Evolutionary conservation across 768 basidiomycete genomes (phyloP), one percentile per base, ranked within the genome.

Genomic region (Tylopilus felleus): DNA sequence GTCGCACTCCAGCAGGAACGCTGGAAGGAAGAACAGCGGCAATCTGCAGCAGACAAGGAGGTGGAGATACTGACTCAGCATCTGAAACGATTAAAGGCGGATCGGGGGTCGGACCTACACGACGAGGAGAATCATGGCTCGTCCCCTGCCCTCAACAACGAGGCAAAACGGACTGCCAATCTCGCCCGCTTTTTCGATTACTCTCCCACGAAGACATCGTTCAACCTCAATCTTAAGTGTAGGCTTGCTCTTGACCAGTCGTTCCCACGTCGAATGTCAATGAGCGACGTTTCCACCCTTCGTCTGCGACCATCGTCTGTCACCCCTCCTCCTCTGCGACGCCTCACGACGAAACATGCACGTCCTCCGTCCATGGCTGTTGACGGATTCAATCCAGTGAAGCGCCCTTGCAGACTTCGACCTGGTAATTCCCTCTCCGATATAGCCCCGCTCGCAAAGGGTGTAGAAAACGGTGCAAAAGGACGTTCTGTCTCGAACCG

Each of bases 1-100:
- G 65, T 68, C 52, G 55, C 72, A 9, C 65, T 79, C 38, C 75
- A 80, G 54, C 73, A 72, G 1, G 73, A 80, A 46, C 74, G 78
- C 28, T 82, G 80, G 80, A 69, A 75, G 66, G 76, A 78, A 55
- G 81, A 83, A 58, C 74, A 73, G 56, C 69, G 75, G 52, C 73
- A 74, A 50, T 49, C 57, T 28, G 71, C 66, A 21, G 70, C 72
- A 19, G 68, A 73, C 51, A 60, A 72, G 46, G 71, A 80, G 51
- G 65, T 71, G 27, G 68, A 73, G 57, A 55, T 51, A 23, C 53
- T 79, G 52, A 67, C 66, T 51, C 68, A 71, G 55, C 73, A 75
- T 35, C 60, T 80, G 31, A 57, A 60, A 39, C 64, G 58, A 40
- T 55, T 77, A 49, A 55, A 52, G 61, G 68, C 56, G 67, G 48